Base-by-base conservation (phyloP, 2,329 filamentous ascomycete species). In the Colletotrichum eremochloae region DNA sequence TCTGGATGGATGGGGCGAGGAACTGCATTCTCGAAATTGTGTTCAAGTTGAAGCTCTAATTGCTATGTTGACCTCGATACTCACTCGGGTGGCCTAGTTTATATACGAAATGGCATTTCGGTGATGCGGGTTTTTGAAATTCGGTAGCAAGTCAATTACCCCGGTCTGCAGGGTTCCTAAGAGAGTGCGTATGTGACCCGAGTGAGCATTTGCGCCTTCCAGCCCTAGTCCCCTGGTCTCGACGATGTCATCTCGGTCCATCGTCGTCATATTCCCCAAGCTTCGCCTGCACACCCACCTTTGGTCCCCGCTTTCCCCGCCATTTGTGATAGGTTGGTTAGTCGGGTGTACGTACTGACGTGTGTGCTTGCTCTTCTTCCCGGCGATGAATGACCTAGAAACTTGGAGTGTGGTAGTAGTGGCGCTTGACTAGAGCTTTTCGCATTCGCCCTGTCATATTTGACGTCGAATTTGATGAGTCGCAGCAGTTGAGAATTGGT, bases 301-400 rank as follows among this genome's bases (percentile, higher is more conserved):
- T 53, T 0, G 1, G 24, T 44, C 76, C 76, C 76, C 74, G 76
- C 72, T 63, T 72, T 76, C 76, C 78, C 79, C 78, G 77, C 79
- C 79, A 4, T 79, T 80, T 79, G 78, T 80, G 76, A 80, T 78
- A 72, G 78, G 77, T 79, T 77, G 78, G 77, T 79, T 77, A 78
- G 76, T 76, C 48, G 66, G 24, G 29, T 14, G 46, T 44, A 20
- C 38, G 40, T 11, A 36, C 31, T 36, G 24, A 24, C 24, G 31
- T 6, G 11, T 57, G 42, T 20, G 18, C 5, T 42, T 36, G 61
- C 46, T 18, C 66, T 29, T 42, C 50, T 33, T 18, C 18, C 40
- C 18, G 66, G 46, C 62, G 56, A 29, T 29, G 64, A 42, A 31
- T 52, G 36, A 31, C 20, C 15, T 44, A 60, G 44, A 46, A 40